phyloP scores from a whole-genome alignment of 169 alveolate genomes.

The Eimeria brunetti region DNA sequence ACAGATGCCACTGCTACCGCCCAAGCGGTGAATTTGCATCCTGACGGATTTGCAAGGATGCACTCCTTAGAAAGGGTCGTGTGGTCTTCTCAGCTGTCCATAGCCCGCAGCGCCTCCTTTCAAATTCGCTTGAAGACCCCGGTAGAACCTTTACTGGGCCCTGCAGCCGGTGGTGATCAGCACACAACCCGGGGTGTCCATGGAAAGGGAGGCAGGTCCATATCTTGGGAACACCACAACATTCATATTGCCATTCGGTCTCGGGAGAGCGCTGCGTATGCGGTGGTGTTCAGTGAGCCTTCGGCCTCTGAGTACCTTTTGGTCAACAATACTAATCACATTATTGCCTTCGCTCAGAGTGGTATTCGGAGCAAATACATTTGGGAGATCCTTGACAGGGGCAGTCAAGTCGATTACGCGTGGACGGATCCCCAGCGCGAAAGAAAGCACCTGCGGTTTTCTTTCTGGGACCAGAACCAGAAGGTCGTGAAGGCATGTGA shows the following conservation, averaged over 20 bases:
- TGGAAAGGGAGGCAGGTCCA: slow-evolving; percentile 18
- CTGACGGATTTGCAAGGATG: slow-evolving; percentile 23
- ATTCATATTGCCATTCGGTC: slow-evolving; percentile 67
- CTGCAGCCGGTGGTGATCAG: neutral
- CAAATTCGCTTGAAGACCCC: slow-evolving; percentile 56
- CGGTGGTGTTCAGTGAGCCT: slow-evolving; percentile 61
- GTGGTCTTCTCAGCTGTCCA: slow-evolving; percentile 60
- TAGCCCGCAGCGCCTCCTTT: slow-evolving; percentile 60
- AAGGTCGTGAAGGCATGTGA: slow-evolving; percentile 60
- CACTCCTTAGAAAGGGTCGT: slow-evolving; percentile 26
- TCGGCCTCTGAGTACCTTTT: slow-evolving; percentile 42
- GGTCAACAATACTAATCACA: slow-evolving; percentile 44
- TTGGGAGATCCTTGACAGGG: slow-evolving; percentile 71
- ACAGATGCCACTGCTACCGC: neutral
- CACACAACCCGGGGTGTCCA: neutral
- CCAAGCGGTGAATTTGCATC: neutral
- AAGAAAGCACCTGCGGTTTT: slow-evolving; percentile 58
- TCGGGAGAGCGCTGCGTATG: slow-evolving; percentile 60
- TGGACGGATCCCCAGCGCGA: slow-evolving; percentile 77
- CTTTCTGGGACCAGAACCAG: slow-evolving; percentile 67
- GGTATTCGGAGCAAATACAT: slow-evolving; percentile 27
- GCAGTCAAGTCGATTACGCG: slow-evolving; percentile 69
- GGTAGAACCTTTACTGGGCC: neutral
- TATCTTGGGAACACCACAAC: slow-evolving; percentile 50
- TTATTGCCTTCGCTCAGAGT: slow-evolving; percentile 74